Evolutionary conservation across 2,329 filamentous ascomycete species (phyloP), one percentile per base, ranked within the genome.

Genomic region (Hypoxylon sp.): DNA sequence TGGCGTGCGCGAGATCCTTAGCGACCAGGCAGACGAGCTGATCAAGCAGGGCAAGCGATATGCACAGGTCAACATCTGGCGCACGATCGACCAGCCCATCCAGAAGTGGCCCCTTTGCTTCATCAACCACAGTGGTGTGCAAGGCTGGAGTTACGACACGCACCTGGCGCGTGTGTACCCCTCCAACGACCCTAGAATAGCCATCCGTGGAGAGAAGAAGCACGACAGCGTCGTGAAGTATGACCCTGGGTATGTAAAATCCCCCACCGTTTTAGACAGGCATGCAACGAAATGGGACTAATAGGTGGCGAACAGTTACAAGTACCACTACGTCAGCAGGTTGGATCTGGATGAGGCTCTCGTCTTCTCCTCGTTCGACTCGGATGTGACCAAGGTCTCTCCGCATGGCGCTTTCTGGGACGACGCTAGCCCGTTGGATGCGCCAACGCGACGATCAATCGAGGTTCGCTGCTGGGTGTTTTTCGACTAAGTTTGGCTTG

Each of bases 401-500:
- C 63, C 64, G n/a, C 64, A 67, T 36, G 63, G 64, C 8, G 64
- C 64, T 5, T 67, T 67, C 54, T 67, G 64, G 64, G 64, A 67
- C 27, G 50, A 66, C 12, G 57, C 61, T 7, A 66, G 61, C 42
- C 45, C 51, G 16, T 49, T 55, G 2, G 55, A 65, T 30, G 63
- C 64, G 30, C 64, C 63, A 11, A 59, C 51, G 17, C 61, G 64
- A 20, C 59, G 63, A 29, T 67, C 63, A 12, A 65, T 67, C 37
- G 64, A 67, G 47, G 64, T 63, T 27, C 64, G 64, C 45, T 63
- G 55, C 36, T 67, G 64, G 64, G 63, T 64, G 19, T 62, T 66
- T 31, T 65, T 66, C 35, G 61, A 66, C 25, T 57, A 41, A 32
- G 16, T 31, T 25, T 36, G 31, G 15, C 34, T 37, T 48, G 45